Evolutionary conservation across 2,329 filamentous ascomycete species (phyloP), one percentile per base, ranked within the genome.

Genomic region (Chaetomiaceae sp.): DNA sequence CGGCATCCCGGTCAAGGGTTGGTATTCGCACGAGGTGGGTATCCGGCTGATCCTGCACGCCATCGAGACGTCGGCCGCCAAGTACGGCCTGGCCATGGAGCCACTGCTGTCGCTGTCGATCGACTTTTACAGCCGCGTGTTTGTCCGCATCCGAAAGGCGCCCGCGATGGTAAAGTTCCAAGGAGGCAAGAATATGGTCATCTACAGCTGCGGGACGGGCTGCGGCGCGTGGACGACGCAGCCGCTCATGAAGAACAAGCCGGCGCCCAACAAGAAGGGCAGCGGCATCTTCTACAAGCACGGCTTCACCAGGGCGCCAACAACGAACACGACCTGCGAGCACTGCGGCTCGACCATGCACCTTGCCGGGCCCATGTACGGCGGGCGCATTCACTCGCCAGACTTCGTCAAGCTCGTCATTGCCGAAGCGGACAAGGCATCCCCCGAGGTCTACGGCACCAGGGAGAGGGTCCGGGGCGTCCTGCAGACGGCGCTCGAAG

Each of bases 221-320:
- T 99, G 93, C 63, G 89, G 91, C n/a, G 82, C 91, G 4, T 97
- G 89, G 89, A 79, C 85, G 47, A 91, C 85, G 0, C 92, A 97
- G 61, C 81, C 82, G 37, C 70, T 97, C 43, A 82, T 87, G 42
- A 82, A 80, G 50, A 87, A 87, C 61, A 86, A 80, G 57, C 70
- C 79, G 30, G 73, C 77, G 9, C 70, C 77, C 2, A 86, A 86
- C 63, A 92, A 89, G 67, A 89, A 84, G 50, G 85, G 84, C 2
- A 76, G 73, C 6, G 80, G 79, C 1, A 75, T 76, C 2, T 88
- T 84, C 60, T 92, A 87, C 71, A 95, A 96, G 65, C 85, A 95
- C 64, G 76, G 78, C 0, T 82, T 91, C 56, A 79, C 86, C 0
- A 76, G 86, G 62, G 91, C 78, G 0, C 89, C 91, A 1, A 78